A percentile compares a stretch with the other conserved stretches of the same genome.
Evolutionary conservation across 768 basidiomycete genomes (phyloP).

Genomic region (Auricularia sp.): DNA sequence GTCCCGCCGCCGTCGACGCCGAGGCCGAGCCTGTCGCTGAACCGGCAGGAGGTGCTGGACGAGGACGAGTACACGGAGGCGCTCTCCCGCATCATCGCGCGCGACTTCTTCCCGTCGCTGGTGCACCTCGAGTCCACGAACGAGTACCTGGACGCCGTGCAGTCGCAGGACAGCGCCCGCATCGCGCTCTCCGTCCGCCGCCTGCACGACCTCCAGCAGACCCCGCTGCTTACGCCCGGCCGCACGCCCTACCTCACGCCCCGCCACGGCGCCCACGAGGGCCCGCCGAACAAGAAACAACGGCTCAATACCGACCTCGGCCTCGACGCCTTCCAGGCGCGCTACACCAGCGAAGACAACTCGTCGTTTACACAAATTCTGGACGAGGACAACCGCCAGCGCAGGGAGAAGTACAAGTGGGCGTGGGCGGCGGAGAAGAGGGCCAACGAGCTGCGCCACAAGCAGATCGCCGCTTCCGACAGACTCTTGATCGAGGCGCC

Average conservation of each 20-base stretch:
- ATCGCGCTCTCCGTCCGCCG: slow-evolving; percentile 67
- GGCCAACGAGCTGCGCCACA: slow-evolving; percentile 57
- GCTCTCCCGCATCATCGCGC: slow-evolving; percentile 83
- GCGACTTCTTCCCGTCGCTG: slow-evolving; percentile 96
- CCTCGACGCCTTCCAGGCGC: slow-evolving; percentile 80
- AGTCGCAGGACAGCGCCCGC: slow-evolving; percentile 64
- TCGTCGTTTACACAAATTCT: slow-evolving; percentile 91
- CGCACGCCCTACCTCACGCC: slow-evolving; percentile 18
- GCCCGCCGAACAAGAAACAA: slow-evolving; percentile 43
- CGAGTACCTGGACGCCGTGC: slow-evolving; percentile 70
- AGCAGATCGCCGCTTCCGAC: slow-evolving; percentile 59
- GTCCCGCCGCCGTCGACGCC: background rate
- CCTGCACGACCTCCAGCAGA: slow-evolving; percentile 55
- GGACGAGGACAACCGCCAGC: slow-evolving; percentile 74
- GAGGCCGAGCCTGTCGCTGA: slow-evolving; percentile 37
- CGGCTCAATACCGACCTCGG: slow-evolving; percentile 53
- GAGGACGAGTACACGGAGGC: slow-evolving; percentile 94
- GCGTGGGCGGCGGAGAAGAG: slow-evolving; percentile 86
- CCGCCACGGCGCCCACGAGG: slow-evolving; percentile 20
- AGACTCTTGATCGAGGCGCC: slow-evolving; percentile 62
- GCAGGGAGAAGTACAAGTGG: slow-evolving; percentile 80
- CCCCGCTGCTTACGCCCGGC: slow-evolving; percentile 47
- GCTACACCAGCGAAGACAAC: slow-evolving; percentile 95
- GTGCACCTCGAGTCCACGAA: slow-evolving; percentile 84
- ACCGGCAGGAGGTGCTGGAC: slow-evolving; percentile 61